Base-by-base conservation (phyloP, 345 rosid genomes). In the Sonneratia alba region DNA sequence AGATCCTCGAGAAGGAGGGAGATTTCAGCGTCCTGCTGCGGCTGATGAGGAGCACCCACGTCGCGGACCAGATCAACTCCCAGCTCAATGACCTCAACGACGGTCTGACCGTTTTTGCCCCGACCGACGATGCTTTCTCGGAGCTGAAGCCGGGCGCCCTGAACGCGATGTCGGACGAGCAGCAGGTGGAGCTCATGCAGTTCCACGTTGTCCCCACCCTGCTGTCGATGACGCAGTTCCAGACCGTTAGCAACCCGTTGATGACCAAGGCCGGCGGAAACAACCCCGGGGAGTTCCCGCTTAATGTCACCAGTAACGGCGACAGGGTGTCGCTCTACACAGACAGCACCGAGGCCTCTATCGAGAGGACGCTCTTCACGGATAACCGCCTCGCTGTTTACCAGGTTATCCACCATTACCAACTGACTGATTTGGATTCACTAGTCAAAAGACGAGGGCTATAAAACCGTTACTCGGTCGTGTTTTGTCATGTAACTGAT, bases 1-100 rank as follows among this genome's bases (percentile, higher is more conserved):
- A 87, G 63, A 83, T 89, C 84, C 89, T 87, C 6, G 88, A 87
- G 36, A 85, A 85, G 47, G 85, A 82, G 7, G 83, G 87, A 3
- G 88, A 82, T 10, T 87, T 85, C 82, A 83, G 79, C 9, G 38
- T 82, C 73, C 77, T 87, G 36, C 78, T 83, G 47, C 80, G 87
- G n/a, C 81, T 87, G 0, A 72, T 87, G 75, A 85, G 81, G 77
- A 72, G 83, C 49, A 87, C 88, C 47, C 81, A 78, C 12, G 87
- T 77, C 2, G 75, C 65, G 1, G 75, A 73, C 61, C 75, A 73
- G 36, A 38, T 73, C 32, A 73, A 66, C 70, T 62, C 69, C 34
- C 75, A 73, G 65, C 75, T 73, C 49, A 32, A 66, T 12, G 67
- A 73, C 64, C 15, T 43, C 3, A 73, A 73, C 38, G 61, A 73